phyloP scores from a whole-genome alignment of 192 early-diverging fungal species.

The Coemansia sp. region DNA sequence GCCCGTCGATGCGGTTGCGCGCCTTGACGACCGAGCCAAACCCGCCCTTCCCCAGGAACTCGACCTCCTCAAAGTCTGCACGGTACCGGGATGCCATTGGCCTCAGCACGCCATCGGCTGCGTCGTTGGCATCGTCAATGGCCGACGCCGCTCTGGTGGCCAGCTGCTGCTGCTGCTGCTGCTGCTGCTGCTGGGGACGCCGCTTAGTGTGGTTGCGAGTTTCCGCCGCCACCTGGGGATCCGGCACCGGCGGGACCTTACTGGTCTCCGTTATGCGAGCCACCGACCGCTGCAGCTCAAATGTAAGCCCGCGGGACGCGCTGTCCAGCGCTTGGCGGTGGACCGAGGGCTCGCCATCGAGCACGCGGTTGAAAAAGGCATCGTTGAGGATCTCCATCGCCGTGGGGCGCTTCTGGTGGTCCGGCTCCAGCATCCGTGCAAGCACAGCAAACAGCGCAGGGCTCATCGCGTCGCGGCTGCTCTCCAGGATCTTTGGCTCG shows the following conservation, averaged over 20 bases:
- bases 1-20: conserved; percentile 75
- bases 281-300: conserved; percentile 28
- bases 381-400: conserved; percentile 73
- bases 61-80: conserved; percentile 76
- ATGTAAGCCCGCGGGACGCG: conserved; percentile 28
- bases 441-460: conserved; percentile 55
- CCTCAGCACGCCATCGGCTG: neutral
- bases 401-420: conserved; percentile 70
- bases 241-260: no score
- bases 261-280: neutral
- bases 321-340: conserved; percentile 47
- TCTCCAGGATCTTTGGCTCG: conserved; percentile 56
- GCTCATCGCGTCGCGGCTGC: conserved; percentile 55
- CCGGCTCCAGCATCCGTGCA: conserved; percentile 61
- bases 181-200: neutral
- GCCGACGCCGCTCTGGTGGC: neutral
- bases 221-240: no score
- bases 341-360: conserved; percentile 45
- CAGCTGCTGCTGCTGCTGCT: neutral
- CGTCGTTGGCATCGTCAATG: neutral
- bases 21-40: conserved; percentile 97
- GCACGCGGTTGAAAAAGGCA: conserved; percentile 64
- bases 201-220: neutral
- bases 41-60: conserved; percentile 76
- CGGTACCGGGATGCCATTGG: conserved; percentile 63